Evolutionary conservation across 805 yeast genomes (phyloP).

Genomic region (Teunomyces barrocoloradensis): DNA sequence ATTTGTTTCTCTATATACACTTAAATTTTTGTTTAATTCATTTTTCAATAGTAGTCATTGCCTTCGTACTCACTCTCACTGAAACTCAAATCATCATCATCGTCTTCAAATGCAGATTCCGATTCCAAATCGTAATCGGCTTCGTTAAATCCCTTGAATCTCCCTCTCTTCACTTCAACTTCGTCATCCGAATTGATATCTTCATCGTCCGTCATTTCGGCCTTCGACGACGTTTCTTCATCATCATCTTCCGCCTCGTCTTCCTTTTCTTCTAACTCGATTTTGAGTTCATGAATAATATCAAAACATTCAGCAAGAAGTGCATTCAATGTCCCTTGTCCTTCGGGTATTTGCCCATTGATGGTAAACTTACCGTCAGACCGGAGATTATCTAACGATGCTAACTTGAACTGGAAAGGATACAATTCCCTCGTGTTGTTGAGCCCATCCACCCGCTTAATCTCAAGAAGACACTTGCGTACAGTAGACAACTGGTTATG

Average conservation of each 20-base stretch:
- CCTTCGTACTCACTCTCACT: conserved; percentile 38
- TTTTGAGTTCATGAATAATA: conserved; percentile 83
- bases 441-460: conserved; percentile 90
- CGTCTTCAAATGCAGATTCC: conserved; percentile 30
- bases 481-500: conserved; percentile 94
- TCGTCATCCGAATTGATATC: conserved; percentile 41
- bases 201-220: conserved; percentile 8
- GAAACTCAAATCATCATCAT: conserved; percentile 15
- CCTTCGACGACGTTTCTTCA: not conserved
- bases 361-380: conserved; percentile 90
- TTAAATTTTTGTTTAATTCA: not conserved
- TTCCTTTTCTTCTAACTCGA: conserved; percentile 71
- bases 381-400: conserved; percentile 82
- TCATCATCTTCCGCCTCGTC: conserved; percentile 19
- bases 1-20: conserved; percentile 2
- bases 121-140: conserved; percentile 44
- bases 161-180: conserved; percentile 42
- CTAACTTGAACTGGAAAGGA: conserved; percentile 93
- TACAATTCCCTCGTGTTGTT: conserved; percentile 84
- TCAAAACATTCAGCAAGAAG: conserved; percentile 92
- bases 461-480: conserved; percentile 82
- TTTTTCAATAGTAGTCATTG: conserved; percentile 38
- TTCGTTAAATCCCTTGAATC: conserved; percentile 43
- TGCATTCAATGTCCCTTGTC: conserved; percentile 94
- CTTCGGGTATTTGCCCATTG: conserved; percentile 90